Conservation (phyloP, 768 basidiomycete genomes). For the Lactifluus piperatus region DNA sequence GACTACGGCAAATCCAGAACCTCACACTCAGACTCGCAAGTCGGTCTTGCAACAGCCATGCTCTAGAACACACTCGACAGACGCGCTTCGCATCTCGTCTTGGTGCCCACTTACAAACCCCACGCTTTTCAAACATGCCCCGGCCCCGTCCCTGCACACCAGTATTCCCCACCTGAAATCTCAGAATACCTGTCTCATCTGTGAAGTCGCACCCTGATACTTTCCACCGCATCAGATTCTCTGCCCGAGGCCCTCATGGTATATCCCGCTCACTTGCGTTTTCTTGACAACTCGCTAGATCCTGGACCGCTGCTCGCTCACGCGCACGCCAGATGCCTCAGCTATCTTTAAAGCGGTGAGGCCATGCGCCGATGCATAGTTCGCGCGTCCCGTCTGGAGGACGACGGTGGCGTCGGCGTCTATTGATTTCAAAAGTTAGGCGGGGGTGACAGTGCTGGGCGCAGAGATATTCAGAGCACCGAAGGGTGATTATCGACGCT, state of each 20-base stretch:
- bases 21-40: conserved; percentile 46
- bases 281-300: conserved; percentile 37
- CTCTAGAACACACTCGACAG: conserved; percentile 32
- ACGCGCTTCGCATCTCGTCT: conserved; percentile 36
- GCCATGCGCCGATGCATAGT: conserved; percentile 51
- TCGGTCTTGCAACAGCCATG: no score
- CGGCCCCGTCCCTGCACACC: neutral
- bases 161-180: conserved; percentile 37
- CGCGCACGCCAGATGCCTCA: conserved; percentile 76
- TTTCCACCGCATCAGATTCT: conserved; percentile 35
- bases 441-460: conserved; percentile 36
- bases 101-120: conserved; percentile 56
- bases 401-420: conserved; percentile 42
- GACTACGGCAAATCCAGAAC: neutral
- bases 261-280: conserved; percentile 27
- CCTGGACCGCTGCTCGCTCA: conserved; percentile 59
- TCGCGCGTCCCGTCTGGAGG: conserved; percentile 53
- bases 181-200: conserved; percentile 41
- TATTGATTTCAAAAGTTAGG: conserved; percentile 53
- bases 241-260: conserved; percentile 46
- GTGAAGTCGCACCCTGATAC: conserved; percentile 53
- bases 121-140: conserved; percentile 49
- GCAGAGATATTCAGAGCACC: conserved; percentile 60
- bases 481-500: conserved; percentile 56
- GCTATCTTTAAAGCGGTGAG: conserved; percentile 76